Base-by-base conservation (phyloP, 257 asterid species). In the Handroanthus guayacan region DNA sequence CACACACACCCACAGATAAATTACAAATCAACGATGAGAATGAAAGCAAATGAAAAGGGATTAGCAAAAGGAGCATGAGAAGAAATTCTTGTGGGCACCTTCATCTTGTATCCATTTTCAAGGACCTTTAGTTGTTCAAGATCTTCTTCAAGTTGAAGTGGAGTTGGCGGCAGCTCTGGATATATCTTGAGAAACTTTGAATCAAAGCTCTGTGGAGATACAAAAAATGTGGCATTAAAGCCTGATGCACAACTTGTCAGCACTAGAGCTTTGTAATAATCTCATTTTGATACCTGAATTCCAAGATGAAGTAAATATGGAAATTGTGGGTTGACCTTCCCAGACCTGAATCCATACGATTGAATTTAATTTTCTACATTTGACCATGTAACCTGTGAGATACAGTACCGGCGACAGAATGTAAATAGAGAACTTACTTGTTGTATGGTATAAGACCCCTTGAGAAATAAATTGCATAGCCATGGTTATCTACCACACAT, bases 121-220 rank as follows among this genome's bases (percentile, higher is more conserved):
- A 92, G 98, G 79, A 92, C 97, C 83, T 95, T 95, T 69, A 92
- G 85, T 66, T 95, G 97, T 84, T 94, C 99, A 52, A 94, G 97
- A 84, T 95, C 99, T 85, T 95, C 98, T 86, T 95, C 97, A 38
- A 95, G 87, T 82, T 95, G 99, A 62, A 92, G 89, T 2, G 97
- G 98, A 9, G 97, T 90, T 14, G 97, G 89, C 44, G 88, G 84
- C 65, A 95, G 87, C 79, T 87, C 86, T 2, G 97, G 84, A 77
- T 92, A 91, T 73, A 84, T 81, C 79, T 84, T 83, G 12, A 92
- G 95, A 82, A 92, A 95, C 84, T 87, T 89, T 3, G 99, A 44
- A 80, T 95, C 98, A 78, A 73, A 90, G 86, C 99, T 92, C 99
- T 92, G 86, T 52, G 38, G 7, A 79, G 17, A 79, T 13, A 84